These are phyloP conservation scores for Fusarium brachygibbosum DNA, from an alignment of 2,329 filamentous ascomycete genomes.

Conservation along the genomic window DNA sequence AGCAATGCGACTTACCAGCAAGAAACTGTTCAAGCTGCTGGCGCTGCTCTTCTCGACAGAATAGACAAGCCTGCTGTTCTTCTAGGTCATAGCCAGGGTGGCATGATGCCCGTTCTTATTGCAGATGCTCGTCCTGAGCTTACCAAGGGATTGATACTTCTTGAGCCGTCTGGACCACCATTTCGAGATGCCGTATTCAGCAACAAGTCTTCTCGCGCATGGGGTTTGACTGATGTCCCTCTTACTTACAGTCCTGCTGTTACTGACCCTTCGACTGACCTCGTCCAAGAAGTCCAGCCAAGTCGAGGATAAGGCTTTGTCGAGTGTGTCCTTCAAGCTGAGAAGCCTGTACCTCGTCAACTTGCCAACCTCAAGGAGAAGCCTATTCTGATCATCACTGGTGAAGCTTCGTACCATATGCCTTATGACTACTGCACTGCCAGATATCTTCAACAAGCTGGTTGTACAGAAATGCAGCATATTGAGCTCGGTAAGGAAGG, in stretches of 20 bases:
- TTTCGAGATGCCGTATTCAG: conserved; percentile 59
- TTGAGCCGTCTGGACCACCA: conserved; percentile 64
- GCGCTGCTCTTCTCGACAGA: conserved; percentile 59
- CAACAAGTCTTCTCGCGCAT: conserved; percentile 53
- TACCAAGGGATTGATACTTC: conserved; percentile 57
- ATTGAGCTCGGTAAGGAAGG: conserved; percentile 37
- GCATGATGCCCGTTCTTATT: conserved; percentile 52
- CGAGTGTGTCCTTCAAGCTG: conserved; percentile 37
- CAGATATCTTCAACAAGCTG: conserved; percentile 36
- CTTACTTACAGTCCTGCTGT: conserved; percentile 61
- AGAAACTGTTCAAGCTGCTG: conserved; percentile 41
- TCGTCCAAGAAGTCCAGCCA: conserved; percentile 29
- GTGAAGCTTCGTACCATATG: conserved; percentile 41
- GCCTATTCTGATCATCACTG: conserved; percentile 40
- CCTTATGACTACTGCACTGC: conserved; percentile 43
- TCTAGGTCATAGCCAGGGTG: conserved; percentile 63
- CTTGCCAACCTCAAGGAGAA: conserved; percentile 55
- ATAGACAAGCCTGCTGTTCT: conserved; percentile 58
- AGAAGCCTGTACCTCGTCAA: conserved; percentile 22
- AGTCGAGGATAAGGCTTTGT: conserved; percentile 12
- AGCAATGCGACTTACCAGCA: conserved; percentile 43
- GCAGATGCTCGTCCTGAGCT: conserved; percentile 54
- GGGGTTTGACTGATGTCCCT: conserved; percentile 62
- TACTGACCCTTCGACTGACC: conserved; percentile 30
- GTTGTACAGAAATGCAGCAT: conserved; percentile 38